Evolutionary conservation across 2,329 filamentous ascomycete genomes (phyloP).

Genomic region (Aspergillus melleus): DNA sequence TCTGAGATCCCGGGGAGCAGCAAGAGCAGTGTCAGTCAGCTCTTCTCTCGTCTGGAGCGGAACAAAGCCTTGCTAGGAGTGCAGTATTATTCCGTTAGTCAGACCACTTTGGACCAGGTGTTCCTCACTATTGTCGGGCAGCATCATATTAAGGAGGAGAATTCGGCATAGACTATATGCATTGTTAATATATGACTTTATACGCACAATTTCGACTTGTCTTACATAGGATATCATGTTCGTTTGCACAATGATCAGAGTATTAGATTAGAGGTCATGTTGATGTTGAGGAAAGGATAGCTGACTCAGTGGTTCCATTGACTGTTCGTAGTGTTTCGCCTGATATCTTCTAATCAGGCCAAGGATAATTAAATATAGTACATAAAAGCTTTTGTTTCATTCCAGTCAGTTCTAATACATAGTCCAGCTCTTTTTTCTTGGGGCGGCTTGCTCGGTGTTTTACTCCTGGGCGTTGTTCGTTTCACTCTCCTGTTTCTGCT

Average conservation of each 20-base stretch:
- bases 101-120: slow-evolving; percentile 86
- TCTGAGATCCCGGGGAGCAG: too few species aligned
- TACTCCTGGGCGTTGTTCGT: slow-evolving; percentile 4
- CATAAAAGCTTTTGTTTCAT: not conserved
- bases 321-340: too few species aligned
- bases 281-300: too few species aligned
- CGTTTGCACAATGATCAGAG: too few species aligned
- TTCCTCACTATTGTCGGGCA: slow-evolving; percentile 81
- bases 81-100: slow-evolving; percentile 82
- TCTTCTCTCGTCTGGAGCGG: slow-evolving; percentile 74
- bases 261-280: too few species aligned
- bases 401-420: not conserved
- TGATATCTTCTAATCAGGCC: too few species aligned
- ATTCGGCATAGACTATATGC: slow-evolving; percentile 5
- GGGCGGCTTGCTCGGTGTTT: too few species aligned
- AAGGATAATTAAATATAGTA: not conserved
- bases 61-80: slow-evolving; percentile 68
- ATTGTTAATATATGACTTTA: too few species aligned
- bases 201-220: too few species aligned
- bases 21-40: slow-evolving; percentile 45
- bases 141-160: slow-evolving; percentile 76
- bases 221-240: too few species aligned
- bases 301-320: too few species aligned
- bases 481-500: slow-evolving; percentile 14
- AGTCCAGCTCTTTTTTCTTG: not conserved